Base-by-base conservation (phyloP, 1,284 basidiomycete genomes). In the Sporisorium exsertum region DNA sequence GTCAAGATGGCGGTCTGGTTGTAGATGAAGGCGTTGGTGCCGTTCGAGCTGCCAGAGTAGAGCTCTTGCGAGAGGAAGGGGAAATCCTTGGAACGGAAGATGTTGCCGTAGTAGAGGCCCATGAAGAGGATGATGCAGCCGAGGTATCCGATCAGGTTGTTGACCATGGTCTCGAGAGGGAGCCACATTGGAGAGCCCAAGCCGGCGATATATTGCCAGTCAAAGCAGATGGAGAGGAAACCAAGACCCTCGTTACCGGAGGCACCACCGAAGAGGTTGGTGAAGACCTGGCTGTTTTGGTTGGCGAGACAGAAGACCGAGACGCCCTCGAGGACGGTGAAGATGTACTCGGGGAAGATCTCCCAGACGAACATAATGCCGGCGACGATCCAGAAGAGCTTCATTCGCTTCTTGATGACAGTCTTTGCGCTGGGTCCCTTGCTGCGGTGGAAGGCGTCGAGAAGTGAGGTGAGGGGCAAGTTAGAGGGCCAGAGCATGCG, bases 361-460 rank as follows among this genome's bases (percentile, higher is more conserved):
- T 81, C 73, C 60, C 73, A 83, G 2, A 73, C 29, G 13, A 66
- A 63, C 29, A 72, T 63, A 20, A 51, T 54, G 9, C n/a, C 57
- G 18, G 79, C 74, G 33, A 60, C 87, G 18, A 85, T 81, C 90
- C 91, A 91, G 86, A 91, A 91, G 18, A 90, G 82, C 76, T 88
- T 89, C 27, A 91, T 83, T n/a, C 58, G 88, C 83, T 91, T 90
- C 52, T 79, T 67, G 78, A 89, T 89, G 26, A 85, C 85, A 9
- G 82, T 53, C 88, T 77, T 71, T 27, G 75, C 61, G 47, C 43
- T 22, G 16, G 46, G 16, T 10, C 32, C 49, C 40, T 65, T 65
- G 45, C 58, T 60, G 49, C 70, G 81, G 64, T 84, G 77, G 26
- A 85, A 69, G 7, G 67, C 52, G 58, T 83, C 78, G n/a, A 82